Percentiles rank a stretch among this genome's conserved stretches.
Conservation (phyloP, 352 stramenopile species). For the Globisporangium camurandrum region DNA sequence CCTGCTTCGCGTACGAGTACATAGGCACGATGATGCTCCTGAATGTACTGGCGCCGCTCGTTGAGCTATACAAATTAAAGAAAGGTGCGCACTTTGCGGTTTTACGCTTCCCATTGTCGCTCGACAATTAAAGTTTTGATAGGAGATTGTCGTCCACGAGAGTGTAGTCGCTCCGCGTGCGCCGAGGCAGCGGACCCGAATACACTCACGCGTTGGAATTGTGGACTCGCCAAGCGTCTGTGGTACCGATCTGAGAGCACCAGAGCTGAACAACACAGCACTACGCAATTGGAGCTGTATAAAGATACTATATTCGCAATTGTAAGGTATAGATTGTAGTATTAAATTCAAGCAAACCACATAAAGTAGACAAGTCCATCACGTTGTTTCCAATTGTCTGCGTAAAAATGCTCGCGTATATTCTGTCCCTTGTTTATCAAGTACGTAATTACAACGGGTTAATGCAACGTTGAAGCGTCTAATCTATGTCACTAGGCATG, state of each 20-base stretch:
- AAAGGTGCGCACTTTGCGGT: background rate
- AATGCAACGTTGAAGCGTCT: too few relatives aligned
- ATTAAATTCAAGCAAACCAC: too few relatives aligned
- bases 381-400: too few relatives aligned
- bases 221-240: slow-evolving; percentile 14
- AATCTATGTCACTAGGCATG: too few relatives aligned
- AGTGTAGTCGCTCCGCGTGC: slow-evolving; percentile 16
- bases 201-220: slow-evolving; percentile 2
- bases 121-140: background rate
- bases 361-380: too few relatives aligned
- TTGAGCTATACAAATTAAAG: slow-evolving; percentile 7
- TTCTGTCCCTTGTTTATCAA: too few relatives aligned
- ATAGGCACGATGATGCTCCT: background rate
- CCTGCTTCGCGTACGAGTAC: background rate
- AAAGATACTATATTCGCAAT: too few relatives aligned
- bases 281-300: too few relatives aligned
- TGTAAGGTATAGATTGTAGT: too few relatives aligned
- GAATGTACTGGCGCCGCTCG: background rate
- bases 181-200: background rate
- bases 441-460: too few relatives aligned
- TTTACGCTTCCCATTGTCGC: slow-evolving; percentile 9
- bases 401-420: too few relatives aligned
- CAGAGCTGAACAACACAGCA: slow-evolving; percentile 12
- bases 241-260: slow-evolving; percentile 8
- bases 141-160: slow-evolving; percentile 1